Evolutionary conservation across 2,329 filamentous ascomycete species (phyloP).

Genomic region (Gnomoniopsis sp.): DNA sequence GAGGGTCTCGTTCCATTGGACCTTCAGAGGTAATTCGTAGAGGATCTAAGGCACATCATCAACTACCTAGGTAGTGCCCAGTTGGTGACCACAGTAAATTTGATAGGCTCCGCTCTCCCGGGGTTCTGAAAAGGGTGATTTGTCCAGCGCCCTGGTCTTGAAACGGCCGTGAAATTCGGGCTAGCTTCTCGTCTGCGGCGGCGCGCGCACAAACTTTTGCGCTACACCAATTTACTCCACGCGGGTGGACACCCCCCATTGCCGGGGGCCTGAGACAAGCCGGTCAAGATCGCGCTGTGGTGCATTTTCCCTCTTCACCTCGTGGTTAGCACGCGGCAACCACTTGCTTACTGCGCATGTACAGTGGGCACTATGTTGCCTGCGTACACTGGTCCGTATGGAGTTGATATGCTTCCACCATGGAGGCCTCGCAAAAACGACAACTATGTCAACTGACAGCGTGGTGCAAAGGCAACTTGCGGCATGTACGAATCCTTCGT

Average conservation of each 20-base stretch:
- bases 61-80: not conserved
- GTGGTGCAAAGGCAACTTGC: too few species aligned
- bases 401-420: not conserved
- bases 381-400: not conserved
- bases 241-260: not conserved
- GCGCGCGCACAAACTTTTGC: too few species aligned
- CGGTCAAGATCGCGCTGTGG: not conserved
- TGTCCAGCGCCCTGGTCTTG: conserved; percentile 10
- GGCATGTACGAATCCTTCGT: not conserved
- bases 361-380: not conserved
- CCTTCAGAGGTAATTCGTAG: not conserved
- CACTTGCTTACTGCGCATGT: not conserved
- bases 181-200: not conserved
- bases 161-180: conserved; percentile 10
- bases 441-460: not conserved
- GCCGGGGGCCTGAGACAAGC: not conserved
- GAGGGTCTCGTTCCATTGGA: not conserved
- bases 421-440: too few species aligned
- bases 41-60: not conserved
- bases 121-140: not conserved
- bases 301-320: not conserved
- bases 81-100: not conserved
- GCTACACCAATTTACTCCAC: too few species aligned
- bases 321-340: not conserved
- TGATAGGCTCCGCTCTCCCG: not conserved